Base-by-base conservation (phyloP, 1,139 yeast species). In the Candida tropicalis region DNA sequence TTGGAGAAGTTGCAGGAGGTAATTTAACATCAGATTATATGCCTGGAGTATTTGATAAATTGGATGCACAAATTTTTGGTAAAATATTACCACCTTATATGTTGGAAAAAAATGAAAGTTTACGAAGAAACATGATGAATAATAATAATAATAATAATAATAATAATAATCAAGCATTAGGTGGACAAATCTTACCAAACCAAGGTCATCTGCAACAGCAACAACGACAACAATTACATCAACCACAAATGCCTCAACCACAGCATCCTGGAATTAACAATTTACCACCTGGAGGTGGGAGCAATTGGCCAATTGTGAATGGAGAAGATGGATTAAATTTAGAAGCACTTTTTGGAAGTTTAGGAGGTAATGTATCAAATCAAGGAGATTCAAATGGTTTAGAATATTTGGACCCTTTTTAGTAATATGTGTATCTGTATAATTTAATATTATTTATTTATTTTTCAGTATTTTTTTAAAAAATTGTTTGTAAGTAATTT, bases 1-100 rank as follows among this genome's bases (percentile, higher is more conserved):
- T 47, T 38, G 50, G 50, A 11, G 41, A 33, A 26, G 39, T 36
- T 22, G 22, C 40, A 4, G 50, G 50, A 9, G 47, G 38, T 2
- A 45, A 48, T 25, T 41, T 47, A 12, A 39, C 41, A 5, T 40
- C 48, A 15, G 46, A 51, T 40, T 87, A 87, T 55, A 73, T 85
- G 46, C 89, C 93, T 1, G 95, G 95, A 4, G 84, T 86, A 15
- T 84, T 88, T 73, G 96, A 88, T 60, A 85, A 84, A 53, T 66
- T 88, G 38, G 96, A 89, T 60, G 79, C 88, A 48, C 93, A 87
- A 58, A 75, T 89, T 11, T 88, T 89, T 67, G 96, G 96, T 0
- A 70, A 87, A 40, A 83, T 85, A 53, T 61, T 88, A 42, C 96
- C 96, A 3, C 95, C 95, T 1, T 87, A 87, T 56, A 87, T 87